Evolutionary conservation across 108 stramenopile genomes (phyloP), one percentile per base, ranked within the genome.

Genomic region (Mediolabrus comicus): DNA sequence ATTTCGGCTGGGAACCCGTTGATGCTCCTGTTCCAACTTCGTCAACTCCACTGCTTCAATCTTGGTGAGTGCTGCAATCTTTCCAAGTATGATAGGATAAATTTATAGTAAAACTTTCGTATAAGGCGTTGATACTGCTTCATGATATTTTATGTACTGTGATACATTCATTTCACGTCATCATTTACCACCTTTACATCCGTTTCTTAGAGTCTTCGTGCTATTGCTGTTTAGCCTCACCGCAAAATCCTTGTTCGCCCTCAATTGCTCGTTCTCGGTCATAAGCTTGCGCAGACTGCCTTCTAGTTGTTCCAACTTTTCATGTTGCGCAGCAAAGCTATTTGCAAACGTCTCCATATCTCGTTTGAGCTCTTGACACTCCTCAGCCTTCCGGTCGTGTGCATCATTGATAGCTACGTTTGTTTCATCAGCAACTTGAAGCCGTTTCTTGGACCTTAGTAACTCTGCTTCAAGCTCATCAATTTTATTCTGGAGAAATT

Each of bases 1-100:
- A 25, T 17, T 77, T 71, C 65, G 64, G 53, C 16, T 63, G 65
- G 12, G 27, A 22, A n/a, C 71, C 71, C 12, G 30, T 57, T 13
- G 51, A 57, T 66, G 51, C 71, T 19, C 52, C 62, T 9, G 4
- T 57, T 32, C 11, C 39, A 41, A 12, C 39, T 14, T 14, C 11
- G 39, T 41, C 39, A 14, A 41, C 11, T 41, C 39, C 39, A 14
- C 39, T 14, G 39, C n/a, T n/a, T n/a, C n/a, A n/a, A n/a, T n/a
- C n/a, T n/a, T n/a, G n/a, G n/a, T n/a, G n/a, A n/a, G n/a, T n/a
- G n/a, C n/a, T n/a, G n/a, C n/a, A n/a, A n/a, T n/a, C n/a, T n/a
- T n/a, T n/a, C n/a, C n/a, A n/a, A n/a, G n/a, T n/a, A n/a, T n/a
- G n/a, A n/a, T n/a, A n/a, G n/a, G n/a, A n/a, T n/a, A n/a, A n/a